phyloP scores from a whole-genome alignment of 1,139 yeast species.

The Pichia sp. region DNA sequence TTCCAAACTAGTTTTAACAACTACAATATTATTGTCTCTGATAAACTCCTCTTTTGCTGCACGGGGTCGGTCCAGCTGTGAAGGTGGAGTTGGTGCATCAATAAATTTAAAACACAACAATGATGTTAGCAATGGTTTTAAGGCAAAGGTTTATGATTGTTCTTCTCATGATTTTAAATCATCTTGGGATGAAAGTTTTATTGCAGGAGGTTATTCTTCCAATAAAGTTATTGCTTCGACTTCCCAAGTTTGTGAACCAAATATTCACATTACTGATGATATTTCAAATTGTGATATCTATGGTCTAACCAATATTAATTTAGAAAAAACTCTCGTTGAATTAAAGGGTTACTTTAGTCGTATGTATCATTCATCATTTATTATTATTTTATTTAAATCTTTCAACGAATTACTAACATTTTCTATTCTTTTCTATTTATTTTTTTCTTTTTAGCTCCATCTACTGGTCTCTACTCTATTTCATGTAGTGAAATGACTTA shows the following conservation, averaged over 20 bases:
- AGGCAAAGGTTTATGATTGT: conserved; percentile 3
- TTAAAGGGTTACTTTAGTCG: conserved; percentile 6
- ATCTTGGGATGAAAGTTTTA: neutral
- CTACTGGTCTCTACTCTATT: conserved; percentile 24
- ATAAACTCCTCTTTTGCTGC: neutral
- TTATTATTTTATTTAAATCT: no score
- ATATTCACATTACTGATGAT: neutral
- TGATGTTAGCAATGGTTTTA: conserved; percentile 2
- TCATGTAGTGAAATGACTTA: conserved; percentile 18
- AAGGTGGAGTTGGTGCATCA: conserved; percentile 6
- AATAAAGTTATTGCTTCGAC: neutral
- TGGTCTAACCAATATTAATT: neutral
- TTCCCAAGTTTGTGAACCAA: conserved; percentile 7
- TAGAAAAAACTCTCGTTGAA: neutral
- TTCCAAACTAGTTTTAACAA: conserved; percentile 3
- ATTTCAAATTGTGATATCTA: neutral
- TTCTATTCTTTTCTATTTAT: neutral
- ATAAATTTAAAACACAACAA: neutral
- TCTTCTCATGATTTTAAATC: neutral
- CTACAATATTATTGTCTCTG: conserved; percentile 5
- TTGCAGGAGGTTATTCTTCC: conserved; percentile 2
- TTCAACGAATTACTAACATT: conserved; percentile 1
- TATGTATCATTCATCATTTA: neutral
- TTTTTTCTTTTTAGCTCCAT: conserved; percentile 11
- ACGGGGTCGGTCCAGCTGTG: neutral